phyloP scores from a whole-genome alignment of 1,139 yeast species.

The Pichia sp. region DNA sequence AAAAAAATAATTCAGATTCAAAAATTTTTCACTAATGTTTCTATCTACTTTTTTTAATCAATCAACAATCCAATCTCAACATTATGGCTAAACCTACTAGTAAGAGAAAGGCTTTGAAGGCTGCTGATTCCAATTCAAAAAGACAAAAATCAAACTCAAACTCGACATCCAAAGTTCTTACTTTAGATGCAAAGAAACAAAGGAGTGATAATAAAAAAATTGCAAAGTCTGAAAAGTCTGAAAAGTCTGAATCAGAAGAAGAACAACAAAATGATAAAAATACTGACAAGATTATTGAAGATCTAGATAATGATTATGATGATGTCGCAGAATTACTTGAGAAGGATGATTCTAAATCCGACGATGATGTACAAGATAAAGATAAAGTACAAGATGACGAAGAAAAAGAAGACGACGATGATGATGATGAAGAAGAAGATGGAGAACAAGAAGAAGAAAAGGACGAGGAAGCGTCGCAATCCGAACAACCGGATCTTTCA shows the following conservation, averaged over 20 bases:
- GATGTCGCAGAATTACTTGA: constrained; percentile 47
- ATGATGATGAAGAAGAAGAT: constrained; percentile 27
- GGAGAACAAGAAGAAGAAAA: constrained; percentile 27
- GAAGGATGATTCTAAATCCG: constrained; percentile 43
- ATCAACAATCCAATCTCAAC: neutral
- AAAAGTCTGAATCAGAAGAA: constrained; percentile 1
- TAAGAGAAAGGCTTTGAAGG: constrained; percentile 2
- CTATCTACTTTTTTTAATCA: neutral
- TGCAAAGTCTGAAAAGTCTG: neutral
- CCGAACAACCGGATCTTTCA: constrained; percentile 8
- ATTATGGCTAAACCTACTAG: constrained; percentile 4
- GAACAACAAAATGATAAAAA: constrained; percentile 29
- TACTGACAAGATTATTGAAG: constrained; percentile 41
- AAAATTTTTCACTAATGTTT: neutral
- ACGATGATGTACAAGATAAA: constrained; percentile 34
- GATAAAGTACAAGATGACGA: constrained; percentile 21
- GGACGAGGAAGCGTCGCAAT: constrained; percentile 27
- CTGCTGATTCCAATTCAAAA: neutral
- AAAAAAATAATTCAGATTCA: no score
- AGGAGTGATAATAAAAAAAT: neutral
- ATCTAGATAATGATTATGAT: constrained; percentile 46
- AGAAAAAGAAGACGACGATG: constrained; percentile 29
- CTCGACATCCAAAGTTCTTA: neutral
- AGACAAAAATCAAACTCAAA: neutral
- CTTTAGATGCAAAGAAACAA: constrained; percentile 10